Evolutionary conservation across 116 monocot species (phyloP), one percentile per base, ranked within the genome.

Genomic region (Zostera marina): DNA sequence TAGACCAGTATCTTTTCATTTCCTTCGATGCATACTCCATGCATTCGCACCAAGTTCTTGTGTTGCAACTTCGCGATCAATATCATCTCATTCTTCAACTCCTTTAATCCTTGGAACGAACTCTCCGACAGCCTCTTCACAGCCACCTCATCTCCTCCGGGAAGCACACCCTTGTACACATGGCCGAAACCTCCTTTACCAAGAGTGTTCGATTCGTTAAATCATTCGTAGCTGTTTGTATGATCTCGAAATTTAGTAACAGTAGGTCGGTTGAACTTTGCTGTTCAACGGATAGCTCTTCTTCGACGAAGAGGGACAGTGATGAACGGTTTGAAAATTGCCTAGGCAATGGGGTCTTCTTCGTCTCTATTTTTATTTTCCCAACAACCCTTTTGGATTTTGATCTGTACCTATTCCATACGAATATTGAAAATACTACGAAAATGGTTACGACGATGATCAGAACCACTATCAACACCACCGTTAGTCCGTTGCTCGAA

Each of bases 61-160:
- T 91, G 85, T 44, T 91, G 91, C 8, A 85, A 70, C 59, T 77
- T 84, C 10, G 82, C 72, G 17, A 91, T 85, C 26, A 91, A 66
- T 22, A 53, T 48, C 42, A 82, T 63, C 67, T 91, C 91, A 71
- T 79, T 91, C 69, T 85, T 78, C 70, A 85, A 91, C 65, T 91
- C 85, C 59, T 72, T 72, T 15, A 59, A 2, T 0, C 91, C 91
- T 68, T 91, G 91, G 9, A 59, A 63, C 25, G 91, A 85, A 14
- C 58, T 51, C 49, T 51, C 64, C 5, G 81, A 74, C 0, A 91
- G 85, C 48, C 91, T 91, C 38, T 91, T 91, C 19, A 91, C 75
- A 6, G 91, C 91, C 41, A 85, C 61, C 11, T 61, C 74, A 49
- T 70, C 56, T 32, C 69, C 84, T 4, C 41, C 65, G 5, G 47